phyloP scores from a whole-genome alignment of 305 asterid genomes.

The Fraxinus albicans region DNA sequence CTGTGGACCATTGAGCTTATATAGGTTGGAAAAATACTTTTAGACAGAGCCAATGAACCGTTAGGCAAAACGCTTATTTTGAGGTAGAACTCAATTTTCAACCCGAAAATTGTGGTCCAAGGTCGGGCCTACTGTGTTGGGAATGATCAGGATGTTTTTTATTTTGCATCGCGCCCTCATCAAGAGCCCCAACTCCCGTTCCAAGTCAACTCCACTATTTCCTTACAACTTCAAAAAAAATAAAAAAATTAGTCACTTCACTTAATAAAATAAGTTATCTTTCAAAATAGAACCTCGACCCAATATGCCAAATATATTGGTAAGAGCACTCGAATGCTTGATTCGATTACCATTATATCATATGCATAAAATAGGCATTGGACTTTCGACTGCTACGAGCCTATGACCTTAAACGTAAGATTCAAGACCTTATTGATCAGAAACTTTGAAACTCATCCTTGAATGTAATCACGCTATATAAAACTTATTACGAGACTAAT shows the following conservation, averaged over 20 bases:
- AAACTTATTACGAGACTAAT: background rate
- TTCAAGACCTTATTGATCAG: background rate
- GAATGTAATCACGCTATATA: background rate
- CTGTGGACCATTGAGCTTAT: slow-evolving; percentile 81
- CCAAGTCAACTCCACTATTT: slow-evolving; percentile 44
- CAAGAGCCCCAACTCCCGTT: slow-evolving; percentile 29
- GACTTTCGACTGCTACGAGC: too few species aligned
- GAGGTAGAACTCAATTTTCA: slow-evolving; percentile 63
- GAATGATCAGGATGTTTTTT: slow-evolving; percentile 53
- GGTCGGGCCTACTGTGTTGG: slow-evolving; percentile 49
- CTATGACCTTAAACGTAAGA: background rate
- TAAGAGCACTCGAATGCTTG: too few species aligned
- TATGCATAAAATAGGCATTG: too few species aligned
- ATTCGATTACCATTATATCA: too few species aligned
- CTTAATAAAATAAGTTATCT: too few species aligned
- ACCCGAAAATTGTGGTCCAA: slow-evolving; percentile 60
- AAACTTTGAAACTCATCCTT: background rate
- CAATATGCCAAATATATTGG: too few species aligned
- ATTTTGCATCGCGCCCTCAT: slow-evolving; percentile 23
- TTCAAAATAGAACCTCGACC: too few species aligned
- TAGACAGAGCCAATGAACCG: slow-evolving; percentile 74
- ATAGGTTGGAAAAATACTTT: slow-evolving; percentile 87
- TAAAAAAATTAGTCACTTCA: too few species aligned
- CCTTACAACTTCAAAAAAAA: too few species aligned
- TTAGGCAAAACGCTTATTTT: slow-evolving; percentile 74